Evolutionary conservation across 1,139 yeast species (phyloP), one percentile per base, ranked within the genome.

Genomic region (Hyphopichia fennica): DNA sequence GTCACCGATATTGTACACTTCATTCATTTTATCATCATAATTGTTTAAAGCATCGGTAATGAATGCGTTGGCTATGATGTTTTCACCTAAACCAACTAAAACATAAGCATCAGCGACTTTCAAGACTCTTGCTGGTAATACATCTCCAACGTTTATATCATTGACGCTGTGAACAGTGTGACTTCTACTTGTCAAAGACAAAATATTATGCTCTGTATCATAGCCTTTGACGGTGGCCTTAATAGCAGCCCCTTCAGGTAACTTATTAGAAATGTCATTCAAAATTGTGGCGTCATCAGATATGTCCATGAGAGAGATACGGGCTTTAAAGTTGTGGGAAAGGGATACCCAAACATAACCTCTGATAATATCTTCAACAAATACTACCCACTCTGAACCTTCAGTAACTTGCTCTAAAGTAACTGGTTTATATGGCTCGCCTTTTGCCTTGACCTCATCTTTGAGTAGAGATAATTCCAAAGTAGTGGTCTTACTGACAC

Each of bases 11-110:
- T 72, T 65, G 60, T 73, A 88, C 1, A 68, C 72, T n/a, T 72
- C 74, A 15, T 70, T 72, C 42, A 85, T 65, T 37, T 79, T 72
- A 23, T 74, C 69, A 25, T 81, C 71, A 58, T 81, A 88, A 54
- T 88, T 86, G 53, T 85, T 79, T 50, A 87, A 71, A 14, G 95
- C 90, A 62, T 90, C 96, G 3, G 95, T 84, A 39, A 84, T 75
- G 58, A 72, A 83, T 3, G 90, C 80, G 48, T 82, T 74, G 25
- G 89, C 96, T 43, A 75, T 70, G 16, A 84, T 71, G 37, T 72
- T 72, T 28, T 74, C 73, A 17, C 88, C 87, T 36, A 88, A 64
- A 49, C 84, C 87, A 37, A 87, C 84, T 46, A 87, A 65, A 19
- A 87, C 82, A 52, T 75, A 81, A 40, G 75, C 75, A 16, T 80